Evolutionary conservation across 2,329 filamentous ascomycete species (phyloP).

Genomic region (Aspergillus ochraceus): DNA sequence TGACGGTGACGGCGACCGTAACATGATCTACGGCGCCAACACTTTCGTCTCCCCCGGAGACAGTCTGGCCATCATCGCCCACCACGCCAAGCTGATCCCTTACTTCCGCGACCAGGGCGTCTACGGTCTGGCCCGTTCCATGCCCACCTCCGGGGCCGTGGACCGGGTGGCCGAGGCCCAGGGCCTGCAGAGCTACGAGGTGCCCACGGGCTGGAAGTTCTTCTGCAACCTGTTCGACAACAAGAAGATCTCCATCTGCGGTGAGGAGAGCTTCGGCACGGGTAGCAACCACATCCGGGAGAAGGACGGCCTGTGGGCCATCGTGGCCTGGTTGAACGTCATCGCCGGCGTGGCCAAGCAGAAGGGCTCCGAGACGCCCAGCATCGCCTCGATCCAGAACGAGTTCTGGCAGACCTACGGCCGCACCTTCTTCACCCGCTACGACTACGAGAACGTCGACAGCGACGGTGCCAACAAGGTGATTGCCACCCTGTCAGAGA

Average conservation of each 20-base stretch:
- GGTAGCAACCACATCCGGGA: conserved; percentile 98
- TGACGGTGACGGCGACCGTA: conserved; percentile 95
- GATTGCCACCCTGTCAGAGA: conserved; percentile 73
- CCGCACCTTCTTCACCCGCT: conserved; percentile 97
- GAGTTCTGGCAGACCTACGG: conserved; percentile 97
- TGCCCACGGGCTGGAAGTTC: conserved; percentile 99
- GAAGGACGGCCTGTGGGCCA: conserved; percentile 97
- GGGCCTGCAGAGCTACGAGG: conserved; percentile 88
- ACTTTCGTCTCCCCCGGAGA: conserved; percentile 96
- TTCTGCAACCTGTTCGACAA: conserved; percentile 95
- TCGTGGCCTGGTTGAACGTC: conserved; percentile 98
- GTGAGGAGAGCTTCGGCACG: conserved; percentile 97
- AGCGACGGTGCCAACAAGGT: conserved; percentile 88
- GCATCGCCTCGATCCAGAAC: conserved; percentile 92
- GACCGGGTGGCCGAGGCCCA: conserved; percentile 96
- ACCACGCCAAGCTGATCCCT: conserved; percentile 92
- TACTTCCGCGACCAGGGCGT: conserved; percentile 99
- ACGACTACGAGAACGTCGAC: conserved; percentile 96
- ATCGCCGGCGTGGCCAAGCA: conserved; percentile 89
- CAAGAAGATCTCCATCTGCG: conserved; percentile 95
- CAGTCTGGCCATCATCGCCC: conserved; percentile 95
- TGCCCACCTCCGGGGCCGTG: conserved; percentile 95
- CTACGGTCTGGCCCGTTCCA: conserved; percentile 90
- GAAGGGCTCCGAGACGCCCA: conserved; percentile 75
- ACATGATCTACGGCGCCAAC: conserved; percentile 99